phyloP scores from a whole-genome alignment of 2,329 filamentous ascomycete genomes.

The Mariannaea sp. region DNA sequence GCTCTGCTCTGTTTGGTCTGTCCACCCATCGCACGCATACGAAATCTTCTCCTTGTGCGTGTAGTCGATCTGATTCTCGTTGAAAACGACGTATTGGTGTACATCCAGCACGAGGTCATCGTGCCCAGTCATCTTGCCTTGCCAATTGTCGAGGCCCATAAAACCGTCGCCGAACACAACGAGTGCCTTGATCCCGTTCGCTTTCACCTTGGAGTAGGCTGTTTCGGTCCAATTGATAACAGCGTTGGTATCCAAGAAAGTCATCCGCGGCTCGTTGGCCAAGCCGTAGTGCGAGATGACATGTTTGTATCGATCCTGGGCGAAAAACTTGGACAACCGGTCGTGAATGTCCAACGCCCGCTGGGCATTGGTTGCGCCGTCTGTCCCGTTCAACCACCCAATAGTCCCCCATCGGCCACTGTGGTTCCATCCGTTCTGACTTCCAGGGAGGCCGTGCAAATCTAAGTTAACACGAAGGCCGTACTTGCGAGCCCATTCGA shows the following conservation, averaged over 20 bases:
- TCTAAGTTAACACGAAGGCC: conserved; percentile 93
- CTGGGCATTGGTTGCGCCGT: conserved; percentile 78
- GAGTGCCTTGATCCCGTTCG: conserved; percentile 73
- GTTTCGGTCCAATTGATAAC: conserved; percentile 81
- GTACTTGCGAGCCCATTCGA: conserved; percentile 93
- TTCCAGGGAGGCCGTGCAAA: conserved; percentile 87
- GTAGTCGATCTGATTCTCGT: conserved; percentile 80
- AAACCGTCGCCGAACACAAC: conserved; percentile 95
- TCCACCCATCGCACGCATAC: conserved; percentile 89
- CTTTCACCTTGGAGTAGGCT: conserved; percentile 73
- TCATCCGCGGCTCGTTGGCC: conserved; percentile 93
- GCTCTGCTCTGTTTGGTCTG: conserved; percentile 72
- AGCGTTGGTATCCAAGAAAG: conserved; percentile 63
- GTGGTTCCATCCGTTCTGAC: conserved; percentile 98
- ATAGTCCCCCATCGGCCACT: conserved; percentile 82
- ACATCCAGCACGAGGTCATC: conserved; percentile 86
- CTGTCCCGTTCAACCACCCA: conserved; percentile 87
- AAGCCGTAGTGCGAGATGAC: conserved; percentile 92
- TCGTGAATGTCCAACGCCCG: conserved; percentile 87
- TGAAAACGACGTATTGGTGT: conserved; percentile 99
- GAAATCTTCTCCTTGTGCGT: conserved; percentile 82
- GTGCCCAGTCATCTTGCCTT: conserved; percentile 75
- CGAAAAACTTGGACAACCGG: conserved; percentile 87
- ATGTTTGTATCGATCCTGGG: conserved; percentile 90
- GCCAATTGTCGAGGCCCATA: conserved; percentile 88